A percentile compares a stretch with the other conserved stretches of the same genome.
Evolutionary conservation across 176 grass and related monocot genomes (phyloP).

Genomic region (Poa pratensis): DNA sequence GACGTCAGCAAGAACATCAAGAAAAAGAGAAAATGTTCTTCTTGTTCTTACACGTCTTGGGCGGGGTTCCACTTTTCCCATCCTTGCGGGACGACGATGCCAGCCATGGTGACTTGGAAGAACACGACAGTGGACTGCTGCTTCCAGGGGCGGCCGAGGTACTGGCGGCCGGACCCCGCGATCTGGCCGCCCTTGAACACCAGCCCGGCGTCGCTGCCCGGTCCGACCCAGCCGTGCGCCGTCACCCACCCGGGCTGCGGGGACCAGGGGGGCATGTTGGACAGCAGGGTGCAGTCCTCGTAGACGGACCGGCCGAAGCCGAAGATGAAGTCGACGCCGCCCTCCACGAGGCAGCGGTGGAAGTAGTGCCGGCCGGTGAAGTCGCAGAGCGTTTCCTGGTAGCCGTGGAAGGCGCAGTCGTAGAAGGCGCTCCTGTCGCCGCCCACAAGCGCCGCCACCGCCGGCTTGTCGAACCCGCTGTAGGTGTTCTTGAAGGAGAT

Average conservation of each 20-base stretch:
- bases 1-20: background rate
- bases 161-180: constrained; percentile 4
- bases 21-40: background rate
- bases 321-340: constrained; percentile 71
- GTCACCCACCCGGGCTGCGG: constrained; percentile 31
- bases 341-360: constrained; percentile 39
- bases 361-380: constrained; percentile 66
- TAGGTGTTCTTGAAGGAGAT: constrained; percentile 27
- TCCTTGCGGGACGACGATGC: constrained; percentile 47
- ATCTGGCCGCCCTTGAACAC: constrained; percentile 53
- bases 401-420: constrained; percentile 57
- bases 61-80: constrained; percentile 53
- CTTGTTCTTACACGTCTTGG: constrained; percentile 22
- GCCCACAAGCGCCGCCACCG: constrained; percentile 54
- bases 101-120: constrained; percentile 45
- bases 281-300: constrained; percentile 49
- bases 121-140: constrained; percentile 62
- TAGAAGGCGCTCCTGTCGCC: constrained; percentile 49
- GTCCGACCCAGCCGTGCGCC: constrained; percentile 49
- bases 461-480: background rate
- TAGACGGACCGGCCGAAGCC: constrained; percentile 52
- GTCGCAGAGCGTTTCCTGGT: constrained; percentile 64
- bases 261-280: constrained; percentile 18
- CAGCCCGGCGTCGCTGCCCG: constrained; percentile 32
- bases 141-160: constrained; percentile 76